Conservation (phyloP, 2,329 filamentous ascomycete species). For the Trichophyton verrucosum region DNA sequence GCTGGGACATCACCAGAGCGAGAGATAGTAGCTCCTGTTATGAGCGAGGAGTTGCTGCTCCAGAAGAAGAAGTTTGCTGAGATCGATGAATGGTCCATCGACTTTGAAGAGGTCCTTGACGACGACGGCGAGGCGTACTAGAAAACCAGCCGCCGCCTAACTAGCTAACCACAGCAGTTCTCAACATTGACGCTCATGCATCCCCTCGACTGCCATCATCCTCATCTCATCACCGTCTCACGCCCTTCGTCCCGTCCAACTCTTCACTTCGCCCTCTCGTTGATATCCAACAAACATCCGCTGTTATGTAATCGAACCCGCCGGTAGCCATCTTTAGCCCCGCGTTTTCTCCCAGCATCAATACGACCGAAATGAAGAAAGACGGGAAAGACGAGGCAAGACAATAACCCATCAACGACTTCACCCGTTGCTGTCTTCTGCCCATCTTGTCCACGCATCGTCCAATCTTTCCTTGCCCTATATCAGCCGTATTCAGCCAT, state of each 20-base stretch:
- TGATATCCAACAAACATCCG: neutral
- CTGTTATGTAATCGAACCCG: constrained; percentile 1
- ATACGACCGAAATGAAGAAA: neutral
- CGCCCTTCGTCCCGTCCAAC: neutral
- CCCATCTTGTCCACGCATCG: neutral
- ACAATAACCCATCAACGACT: neutral
- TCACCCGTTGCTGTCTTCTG: neutral
- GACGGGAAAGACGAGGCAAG: constrained; percentile 9
- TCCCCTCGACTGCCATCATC: neutral
- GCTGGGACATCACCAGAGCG: neutral
- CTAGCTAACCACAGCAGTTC: too few relatives aligned
- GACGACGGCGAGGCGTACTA: neutral
- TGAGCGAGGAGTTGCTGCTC: constrained; percentile 27
- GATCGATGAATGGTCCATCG: constrained; percentile 33
- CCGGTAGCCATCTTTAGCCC: constrained; percentile 1
- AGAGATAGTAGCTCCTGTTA: neutral
- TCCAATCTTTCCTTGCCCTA: neutral
- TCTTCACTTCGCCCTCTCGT: too few relatives aligned
- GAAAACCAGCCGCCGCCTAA: neutral
- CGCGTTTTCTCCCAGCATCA: neutral
- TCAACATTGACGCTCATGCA: neutral
- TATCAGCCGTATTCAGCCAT: neutral
- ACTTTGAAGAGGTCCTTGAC: constrained; percentile 29
- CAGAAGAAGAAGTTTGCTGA: constrained; percentile 31
- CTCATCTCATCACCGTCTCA: neutral